Base-by-base conservation (phyloP, 1,139 yeast species). In the Pichia sp. region DNA sequence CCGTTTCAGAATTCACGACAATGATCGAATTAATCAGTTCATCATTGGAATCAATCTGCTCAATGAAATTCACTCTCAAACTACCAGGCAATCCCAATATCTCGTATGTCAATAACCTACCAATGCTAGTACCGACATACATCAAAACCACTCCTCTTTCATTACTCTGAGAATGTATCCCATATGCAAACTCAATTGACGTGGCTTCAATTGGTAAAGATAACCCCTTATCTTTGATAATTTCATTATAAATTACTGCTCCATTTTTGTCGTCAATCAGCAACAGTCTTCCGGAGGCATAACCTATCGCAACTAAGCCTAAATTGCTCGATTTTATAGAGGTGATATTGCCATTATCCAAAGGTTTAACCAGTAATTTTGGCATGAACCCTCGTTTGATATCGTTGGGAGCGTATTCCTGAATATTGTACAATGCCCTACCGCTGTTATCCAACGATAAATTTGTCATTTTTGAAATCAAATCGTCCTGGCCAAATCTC, bases 221-320 rank as follows among this genome's bases (percentile, higher is more conserved):
- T 44, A 60, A 45, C 60, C 77, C 68, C 39, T 64, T 63, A 37
- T 67, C 67, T 16, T 61, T 56, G 16, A 79, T 58, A 1, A 66
- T 64, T n/a, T 71, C 80, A 52, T 78, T 73, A 55, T 71, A 76
- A 32, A 90, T 55, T 3, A 86, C 69, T 0, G 88, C 87, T 1
- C 95, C 95, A 0, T 95, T 95, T 49, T 97, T 72, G 47, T 87
- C 72, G 64, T 92, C 97, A 51, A 94, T 67, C 0, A 92, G 81
- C 3, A 83, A 65, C 33, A 92, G 55, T 38, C 79, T 72, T 28
- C 98, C 98, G 11, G 82, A 76, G 41, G 74, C 74, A 61, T 85
- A 88, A 0, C 85, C 95, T 42, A 86, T 68, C 0, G 88, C 95
- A 4, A 85, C 86, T 66, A 92, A 88, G 0, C 97, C 97, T 42